Conservation (phyloP, 768 basidiomycete genomes). For the Tylopilus intermedius region DNA sequence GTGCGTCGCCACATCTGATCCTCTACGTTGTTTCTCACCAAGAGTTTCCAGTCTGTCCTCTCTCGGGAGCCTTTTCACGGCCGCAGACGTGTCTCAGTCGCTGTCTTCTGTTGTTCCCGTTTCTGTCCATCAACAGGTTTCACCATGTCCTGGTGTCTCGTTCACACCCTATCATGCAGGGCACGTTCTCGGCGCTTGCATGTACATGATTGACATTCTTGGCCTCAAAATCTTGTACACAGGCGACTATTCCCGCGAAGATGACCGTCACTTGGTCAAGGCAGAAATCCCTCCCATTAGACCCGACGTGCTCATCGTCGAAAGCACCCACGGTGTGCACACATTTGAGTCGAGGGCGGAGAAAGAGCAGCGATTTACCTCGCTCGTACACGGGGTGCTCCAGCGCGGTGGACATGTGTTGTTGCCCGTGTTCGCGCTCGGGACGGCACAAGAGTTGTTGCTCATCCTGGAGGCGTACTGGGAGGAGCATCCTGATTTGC, state of each 20-base stretch:
- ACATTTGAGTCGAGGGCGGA: slow-evolving; percentile 62
- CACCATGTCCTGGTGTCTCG: slow-evolving; percentile 82
- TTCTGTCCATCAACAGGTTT: slow-evolving; percentile 85
- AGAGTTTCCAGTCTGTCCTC: slow-evolving; percentile 45
- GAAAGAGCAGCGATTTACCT: slow-evolving; percentile 70
- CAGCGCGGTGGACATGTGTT: slow-evolving; percentile 88
- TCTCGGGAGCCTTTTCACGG: slow-evolving; percentile 50
- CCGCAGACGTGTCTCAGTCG: too few species aligned
- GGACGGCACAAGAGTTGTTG: slow-evolving; percentile 88
- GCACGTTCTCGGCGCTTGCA: slow-evolving; percentile 94
- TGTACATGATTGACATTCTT: slow-evolving; percentile 94
- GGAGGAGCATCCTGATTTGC: slow-evolving; percentile 89
- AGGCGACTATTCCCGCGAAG: slow-evolving; percentile 90
- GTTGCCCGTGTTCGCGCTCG: slow-evolving; percentile 92
- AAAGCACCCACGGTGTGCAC: slow-evolving; percentile 95
- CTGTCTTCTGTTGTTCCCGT: slow-evolving; percentile 50
- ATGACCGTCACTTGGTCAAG: slow-evolving; percentile 88
- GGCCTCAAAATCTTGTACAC: slow-evolving; percentile 93
- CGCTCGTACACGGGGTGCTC: slow-evolving; percentile 87
- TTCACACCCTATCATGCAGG: slow-evolving; percentile 97
- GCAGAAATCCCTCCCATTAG: slow-evolving; percentile 87
- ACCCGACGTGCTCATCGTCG: slow-evolving; percentile 92
- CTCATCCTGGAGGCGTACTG: slow-evolving; percentile 95
- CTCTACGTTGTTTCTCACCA: neutral
- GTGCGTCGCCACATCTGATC: slow-evolving; percentile 38